phyloP scores from a whole-genome alignment of 2,329 filamentous ascomycete species.

The Fusarium ramigenum region DNA sequence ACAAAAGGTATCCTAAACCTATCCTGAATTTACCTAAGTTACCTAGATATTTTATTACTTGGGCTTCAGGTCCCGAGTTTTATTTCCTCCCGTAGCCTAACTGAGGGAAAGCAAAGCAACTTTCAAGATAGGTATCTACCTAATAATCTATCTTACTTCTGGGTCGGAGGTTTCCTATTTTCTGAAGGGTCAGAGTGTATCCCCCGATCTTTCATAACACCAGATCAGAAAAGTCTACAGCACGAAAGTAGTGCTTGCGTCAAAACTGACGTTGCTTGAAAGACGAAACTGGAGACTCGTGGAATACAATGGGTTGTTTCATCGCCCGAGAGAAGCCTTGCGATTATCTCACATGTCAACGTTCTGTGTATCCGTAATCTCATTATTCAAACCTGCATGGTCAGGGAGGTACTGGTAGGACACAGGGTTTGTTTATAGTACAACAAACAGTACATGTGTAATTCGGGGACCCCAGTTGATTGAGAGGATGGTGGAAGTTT shows the following conservation, averaged over 20 bases:
- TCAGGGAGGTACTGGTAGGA: neutral
- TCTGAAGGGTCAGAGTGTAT: neutral
- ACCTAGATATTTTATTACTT: too few relatives aligned
- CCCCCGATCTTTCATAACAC: neutral
- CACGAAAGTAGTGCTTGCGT: neutral
- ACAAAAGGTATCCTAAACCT: too few relatives aligned
- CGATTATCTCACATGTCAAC: neutral
- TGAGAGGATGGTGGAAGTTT: neutral
- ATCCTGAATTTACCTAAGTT: too few relatives aligned
- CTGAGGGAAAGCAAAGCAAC: too few relatives aligned
- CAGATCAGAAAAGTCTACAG: neutral
- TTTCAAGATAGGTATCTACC: neutral
- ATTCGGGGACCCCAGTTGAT: neutral
- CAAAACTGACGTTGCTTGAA: neutral
- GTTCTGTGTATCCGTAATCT: neutral
- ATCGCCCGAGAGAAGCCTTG: neutral
- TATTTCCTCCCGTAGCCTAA: too few relatives aligned
- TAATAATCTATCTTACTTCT: neutral
- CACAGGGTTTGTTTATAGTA: neutral
- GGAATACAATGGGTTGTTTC: neutral
- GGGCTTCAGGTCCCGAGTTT: too few relatives aligned
- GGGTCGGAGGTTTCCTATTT: neutral
- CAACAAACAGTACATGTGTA: neutral
- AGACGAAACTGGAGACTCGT: neutral
- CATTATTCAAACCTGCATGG: neutral